Conservation (phyloP, 2,329 filamentous ascomycete genomes). For the Nothopassalora personata region DNA sequence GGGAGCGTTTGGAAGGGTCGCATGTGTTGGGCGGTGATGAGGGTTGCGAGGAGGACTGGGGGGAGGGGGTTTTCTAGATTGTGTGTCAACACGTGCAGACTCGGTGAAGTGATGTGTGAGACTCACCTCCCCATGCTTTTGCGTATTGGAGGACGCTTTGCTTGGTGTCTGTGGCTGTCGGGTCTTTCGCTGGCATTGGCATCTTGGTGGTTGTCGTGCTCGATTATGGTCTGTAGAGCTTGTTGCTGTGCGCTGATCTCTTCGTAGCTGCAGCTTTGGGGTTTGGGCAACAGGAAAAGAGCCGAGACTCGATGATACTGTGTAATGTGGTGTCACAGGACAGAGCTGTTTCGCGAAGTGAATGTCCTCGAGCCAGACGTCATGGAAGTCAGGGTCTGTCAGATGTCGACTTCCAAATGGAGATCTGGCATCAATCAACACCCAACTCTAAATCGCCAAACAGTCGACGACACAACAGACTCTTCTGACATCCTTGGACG, state of each 20-base stretch:
- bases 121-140: conserved; percentile 50
- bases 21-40: conserved; percentile 61
- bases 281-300: background rate
- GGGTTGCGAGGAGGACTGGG: conserved; percentile 58
- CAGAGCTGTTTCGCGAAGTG: conserved; percentile 1
- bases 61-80: conserved; percentile 57
- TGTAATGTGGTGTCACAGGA: conserved; percentile 5
- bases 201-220: conserved; percentile 19
- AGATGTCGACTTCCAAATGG: conserved; percentile 4
- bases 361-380: conserved; percentile 7
- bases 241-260: background rate
- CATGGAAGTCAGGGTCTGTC: conserved; percentile 5
- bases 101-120: conserved; percentile 9
- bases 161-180: conserved; percentile 34
- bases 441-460: background rate
- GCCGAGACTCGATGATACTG: background rate
- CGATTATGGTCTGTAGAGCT: background rate
- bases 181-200: conserved; percentile 38
- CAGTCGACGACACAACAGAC: conserved; percentile 9
- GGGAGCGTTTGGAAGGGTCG: conserved; percentile 62
- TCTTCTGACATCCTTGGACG: background rate
- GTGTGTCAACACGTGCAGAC: conserved; percentile 2
- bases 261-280: background rate
- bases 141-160: conserved; percentile 42
- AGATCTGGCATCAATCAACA: conserved; percentile 18